Evolutionary conservation across 768 basidiomycete genomes (phyloP), one percentile per base, ranked within the genome.

Genomic region (Naganishia friedmannii): DNA sequence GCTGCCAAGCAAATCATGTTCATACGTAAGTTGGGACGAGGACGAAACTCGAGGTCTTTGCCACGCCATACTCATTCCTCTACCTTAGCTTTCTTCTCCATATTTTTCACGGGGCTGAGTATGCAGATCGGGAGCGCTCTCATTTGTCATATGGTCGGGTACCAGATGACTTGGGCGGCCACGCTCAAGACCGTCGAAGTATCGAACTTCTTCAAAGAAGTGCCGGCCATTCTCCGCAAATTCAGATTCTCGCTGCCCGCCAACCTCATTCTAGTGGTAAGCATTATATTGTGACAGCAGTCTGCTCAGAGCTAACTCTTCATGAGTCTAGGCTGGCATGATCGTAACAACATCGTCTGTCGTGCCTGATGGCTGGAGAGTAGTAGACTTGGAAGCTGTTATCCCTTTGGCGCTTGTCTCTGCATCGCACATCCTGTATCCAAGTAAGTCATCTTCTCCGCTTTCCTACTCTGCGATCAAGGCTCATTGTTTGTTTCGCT

Each of bases 151-250:
- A 32, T 87, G 23, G 85, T 87, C 76, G 86, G 86, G 42, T 88
- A 86, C 73, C 84, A 88, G 76, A 81, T 83, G 80, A 85, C 86
- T 12, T 91, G 90, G 90, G 86, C 86, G 28, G 87, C 89, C 6
- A 91, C 90, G 4, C 86, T 86, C 74, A 93, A 92, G 86, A 90
- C 91, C 80, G 90, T 93, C 48, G 89, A 93, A 80, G 85, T 87
- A 57, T 90, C 89, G 6, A 93, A 93, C 78, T 93, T 95, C 84
- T 93, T 90, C 86, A 86, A 89, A 67, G 92, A 95, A 79, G 87
- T 93, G 15, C 93, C 93, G 0, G 86, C 87, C 68, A 92, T 94
- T 77, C 83, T 89, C 76, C 87, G 87, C 73, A 88, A 91, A 3
- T 94, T 91, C 83, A 88, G 89, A 84, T 75, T 73, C 86, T 56